Evolutionary conservation across 2,329 filamentous ascomycete species (phyloP).

Genomic region (Plectosphaerella plurivora): DNA sequence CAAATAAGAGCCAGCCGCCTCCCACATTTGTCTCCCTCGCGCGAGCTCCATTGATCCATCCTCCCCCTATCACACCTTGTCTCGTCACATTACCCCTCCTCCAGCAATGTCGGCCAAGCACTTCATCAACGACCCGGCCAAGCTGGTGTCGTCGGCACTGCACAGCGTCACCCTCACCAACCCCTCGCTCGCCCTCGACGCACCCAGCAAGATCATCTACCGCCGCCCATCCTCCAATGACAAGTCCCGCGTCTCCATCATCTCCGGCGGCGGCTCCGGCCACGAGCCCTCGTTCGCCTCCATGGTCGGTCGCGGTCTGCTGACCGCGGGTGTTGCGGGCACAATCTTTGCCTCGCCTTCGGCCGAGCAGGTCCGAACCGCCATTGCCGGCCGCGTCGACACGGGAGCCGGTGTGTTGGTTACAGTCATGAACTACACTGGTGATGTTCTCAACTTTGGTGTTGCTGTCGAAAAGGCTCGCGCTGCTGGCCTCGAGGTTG

Average conservation of each 20-base stretch:
- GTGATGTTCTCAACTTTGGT: slow-evolving; percentile 37
- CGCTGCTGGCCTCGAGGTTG: slow-evolving; percentile 54
- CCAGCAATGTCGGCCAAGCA: slow-evolving; percentile 62
- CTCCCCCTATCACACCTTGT: neutral
- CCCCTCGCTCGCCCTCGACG: slow-evolving; percentile 75
- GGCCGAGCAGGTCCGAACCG: slow-evolving; percentile 76
- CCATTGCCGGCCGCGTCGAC: slow-evolving; percentile 70
- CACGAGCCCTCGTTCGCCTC: slow-evolving; percentile 86
- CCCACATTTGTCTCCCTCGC: neutral
- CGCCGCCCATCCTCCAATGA: slow-evolving; percentile 46
- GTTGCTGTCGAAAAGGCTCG: slow-evolving; percentile 64
- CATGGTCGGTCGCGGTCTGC: slow-evolving; percentile 77
- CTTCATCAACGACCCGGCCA: slow-evolving; percentile 80
- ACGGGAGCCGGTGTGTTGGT: slow-evolving; percentile 60
- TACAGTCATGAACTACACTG: slow-evolving; percentile 21
- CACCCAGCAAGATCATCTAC: slow-evolving; percentile 79
- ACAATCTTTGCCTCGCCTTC: slow-evolving; percentile 82
- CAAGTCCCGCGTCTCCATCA: slow-evolving; percentile 68
- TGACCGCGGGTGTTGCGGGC: slow-evolving; percentile 78
- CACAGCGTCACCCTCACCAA: slow-evolving; percentile 77
- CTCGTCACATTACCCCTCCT: neutral
- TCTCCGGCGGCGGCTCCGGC: slow-evolving; percentile 85
- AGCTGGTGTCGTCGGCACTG: slow-evolving; percentile 74
- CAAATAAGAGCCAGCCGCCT: no score
- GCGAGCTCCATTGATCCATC: neutral